Base-by-base conservation (phyloP, 371 early-diverging fungal species). In the Mortierella sp. region DNA sequence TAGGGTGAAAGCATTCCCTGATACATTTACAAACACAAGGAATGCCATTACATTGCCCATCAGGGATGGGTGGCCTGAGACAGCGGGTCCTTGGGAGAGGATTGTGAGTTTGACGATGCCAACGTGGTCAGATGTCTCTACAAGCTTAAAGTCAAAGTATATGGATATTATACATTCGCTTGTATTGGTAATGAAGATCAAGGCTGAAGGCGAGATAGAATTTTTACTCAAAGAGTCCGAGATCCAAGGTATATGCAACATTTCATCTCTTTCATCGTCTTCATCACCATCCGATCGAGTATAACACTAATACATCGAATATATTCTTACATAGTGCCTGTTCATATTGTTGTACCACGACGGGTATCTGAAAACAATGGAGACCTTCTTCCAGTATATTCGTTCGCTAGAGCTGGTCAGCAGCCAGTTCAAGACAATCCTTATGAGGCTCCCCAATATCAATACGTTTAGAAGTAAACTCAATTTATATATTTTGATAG, bases 61-160 rank as follows among this genome's bases (percentile, higher is more conserved):
- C 18, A 73, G 52, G 22, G 58, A 57, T 8, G 64, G 55, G 10
- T 66, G 63, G 63, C 47, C 68, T 0, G 49, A 32, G 5, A 16
- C n/a, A 2, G 9, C 16, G 3, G 64, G 43, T 1, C 39, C 30
- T 3, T 68, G 64, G 64, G 63, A 55, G 8, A 39, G 57, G 22
- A 68, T 64, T 5, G 68, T 64, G 28, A 35, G 14, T 26, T 45
- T 64, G 55, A 64, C 52, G 14, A 22, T 68, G 22, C 64, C 74
- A 18, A 49, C 11, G 5, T 14, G 59, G n/a, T 64, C 68, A 0
- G n/a, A 32, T 6, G 30, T 62, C 37, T 11, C 30, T 14, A 12
- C 58, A 10, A n/a, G n/a, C 14, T 20, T 16, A 4, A 52, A 14
- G 43, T 2, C 64, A 37, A 57, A 45, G 24, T 63, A 20, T 9